Evolutionary conservation across 495 filamentous ascomycete species (phyloP), one percentile per base, ranked within the genome.

Genomic region (Achaetomiella virescens): DNA sequence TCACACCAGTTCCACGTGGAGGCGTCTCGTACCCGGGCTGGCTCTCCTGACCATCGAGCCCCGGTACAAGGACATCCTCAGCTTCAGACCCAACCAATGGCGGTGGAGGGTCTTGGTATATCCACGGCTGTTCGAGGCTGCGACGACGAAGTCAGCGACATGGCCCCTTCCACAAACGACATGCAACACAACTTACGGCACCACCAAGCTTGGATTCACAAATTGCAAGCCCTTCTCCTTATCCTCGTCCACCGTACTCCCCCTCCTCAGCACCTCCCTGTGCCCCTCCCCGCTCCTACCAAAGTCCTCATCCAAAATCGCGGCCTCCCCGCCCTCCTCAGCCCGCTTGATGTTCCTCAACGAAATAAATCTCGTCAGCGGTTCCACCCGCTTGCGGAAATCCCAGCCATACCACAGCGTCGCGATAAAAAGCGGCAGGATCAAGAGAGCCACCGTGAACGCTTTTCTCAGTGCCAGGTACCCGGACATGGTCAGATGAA

Each of bases 401-500:
- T 83, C 83, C 66, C 87, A 87, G 36, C 79, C 85, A 63, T 91
- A 91, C 89, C 91, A 96, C 9, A 97, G 69, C 0, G 91, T 95
- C 20, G 78, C 81, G 6, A 81, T 67, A 3, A 97, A 69, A 1
- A 97, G 78, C 25, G 95, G 95, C 2, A 85, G 69, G 17, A 97
- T 78, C 11, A 95, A 71, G 33, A 83, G 67, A 0, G 91, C 85
- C 7, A 85, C 77, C 14, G 79, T 82, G 52, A 90, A 87, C 0
- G 86, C 88, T 36, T 75, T 66, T 25, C 81, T 80, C n/a, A 92
- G 70, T 10, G 90, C 89, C 20, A 99, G 76, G 40, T 90, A 83
- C 2, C 91, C 93, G 12, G 91, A 87, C 81, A 95, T 95, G 35
- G 91, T 86, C 22, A 96, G 66, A 63, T 99, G 91, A 66, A 95